Evolutionary conservation across 2,329 filamentous ascomycete genomes (phyloP), one percentile per base, ranked within the genome.

Genomic region (Cadophora sp.): DNA sequence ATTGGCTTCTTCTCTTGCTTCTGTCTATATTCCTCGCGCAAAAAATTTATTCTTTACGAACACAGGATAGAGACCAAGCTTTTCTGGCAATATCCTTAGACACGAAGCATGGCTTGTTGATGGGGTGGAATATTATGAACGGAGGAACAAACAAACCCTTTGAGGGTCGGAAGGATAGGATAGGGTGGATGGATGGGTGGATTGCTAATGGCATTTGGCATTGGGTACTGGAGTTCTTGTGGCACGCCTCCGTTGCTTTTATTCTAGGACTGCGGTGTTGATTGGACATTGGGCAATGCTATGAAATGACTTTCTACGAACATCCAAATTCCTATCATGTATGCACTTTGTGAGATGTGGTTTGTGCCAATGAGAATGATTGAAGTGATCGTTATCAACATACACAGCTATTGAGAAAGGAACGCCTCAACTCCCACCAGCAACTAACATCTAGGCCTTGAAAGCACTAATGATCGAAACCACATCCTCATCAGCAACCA

Each of bases 401-500:
- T 20, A 14, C 8, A 14, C n/a, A 39, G 22, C 27, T 47, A 24
- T 3, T 9, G 24, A 59, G 36, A n/a, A 30, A 59, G 20, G 22
- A 45, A 59, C 56, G 58, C 58, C 62, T 55, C 39, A 58, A 50
- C 63, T 64, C 66, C 30, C 7, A 48, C 27, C 20, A 11, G n/a
- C 14, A 36, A 8, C 16, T 22, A n/a, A 56, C n/a, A 48, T 68
- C 62, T 81, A 90, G 64, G 88, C 88, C 77, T 85, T 85, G 83
- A 85, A 90, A 51, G 82, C 87, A 73, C 85, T 89, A 62, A 89
- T 84, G 76, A 91, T 90, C 74, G 88, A 89, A 60, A 90, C 88
- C 20, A 90, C 88, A 75, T 90, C 88, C 78, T 90, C 88, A 70
- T 91, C 88, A 1, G 84, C 81, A 53, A 99, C 94, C 14, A 87